phyloP scores from a whole-genome alignment of 2,329 filamentous ascomycete species.

The Tolypocladium endophyticum region DNA sequence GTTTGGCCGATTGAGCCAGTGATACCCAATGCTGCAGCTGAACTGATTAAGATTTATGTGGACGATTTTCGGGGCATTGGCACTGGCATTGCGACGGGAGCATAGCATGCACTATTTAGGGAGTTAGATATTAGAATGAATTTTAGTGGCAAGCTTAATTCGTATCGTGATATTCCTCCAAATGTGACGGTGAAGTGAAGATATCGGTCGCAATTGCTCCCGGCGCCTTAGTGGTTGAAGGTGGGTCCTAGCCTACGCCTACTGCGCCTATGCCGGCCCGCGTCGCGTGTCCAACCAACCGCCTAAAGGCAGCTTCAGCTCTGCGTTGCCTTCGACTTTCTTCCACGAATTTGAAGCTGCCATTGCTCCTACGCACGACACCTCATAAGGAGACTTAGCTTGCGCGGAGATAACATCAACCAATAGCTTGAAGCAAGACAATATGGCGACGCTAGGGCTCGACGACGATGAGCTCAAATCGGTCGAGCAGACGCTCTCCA shows the following conservation, averaged over 20 bases:
- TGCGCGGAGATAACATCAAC: background rate
- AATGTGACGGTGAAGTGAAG: background rate
- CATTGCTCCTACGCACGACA: background rate
- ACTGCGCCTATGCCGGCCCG: background rate
- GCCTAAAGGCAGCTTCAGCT: background rate
- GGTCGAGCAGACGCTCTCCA: constrained; percentile 60
- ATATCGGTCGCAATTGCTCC: background rate
- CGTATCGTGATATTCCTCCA: background rate
- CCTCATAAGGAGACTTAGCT: too few species aligned
- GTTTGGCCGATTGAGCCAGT: background rate
- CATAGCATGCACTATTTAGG: background rate
- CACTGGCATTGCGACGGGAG: background rate
- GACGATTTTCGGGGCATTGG: background rate
- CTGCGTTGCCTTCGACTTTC: background rate
- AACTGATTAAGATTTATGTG: background rate
- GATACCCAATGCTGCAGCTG: constrained; percentile 1
- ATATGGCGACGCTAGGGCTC: constrained; percentile 36
- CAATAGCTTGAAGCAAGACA: background rate
- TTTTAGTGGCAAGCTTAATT: too few species aligned
- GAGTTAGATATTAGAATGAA: too few species aligned
- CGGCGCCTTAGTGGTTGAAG: background rate
- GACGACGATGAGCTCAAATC: constrained; percentile 52
- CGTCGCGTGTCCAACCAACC: background rate
- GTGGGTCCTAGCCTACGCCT: background rate
- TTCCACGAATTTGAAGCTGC: background rate